Evolutionary conservation across 2,329 filamentous ascomycete genomes (phyloP), one percentile per base, ranked within the genome.

Genomic region (Apiospora phragmitis): DNA sequence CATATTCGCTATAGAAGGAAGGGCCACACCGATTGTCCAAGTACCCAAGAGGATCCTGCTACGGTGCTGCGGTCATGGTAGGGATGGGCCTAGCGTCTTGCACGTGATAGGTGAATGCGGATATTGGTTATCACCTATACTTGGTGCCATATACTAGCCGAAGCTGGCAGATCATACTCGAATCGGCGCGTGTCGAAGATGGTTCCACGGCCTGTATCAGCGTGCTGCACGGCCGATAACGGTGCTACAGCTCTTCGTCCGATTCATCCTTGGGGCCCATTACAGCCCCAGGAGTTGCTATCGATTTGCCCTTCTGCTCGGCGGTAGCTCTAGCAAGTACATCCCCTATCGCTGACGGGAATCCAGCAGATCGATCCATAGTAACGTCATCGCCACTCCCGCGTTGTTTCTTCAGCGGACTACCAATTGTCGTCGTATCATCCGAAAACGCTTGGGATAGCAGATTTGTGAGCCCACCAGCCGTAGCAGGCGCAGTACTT

Each of bases 371-470:
- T 41, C 78, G 77, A 68, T 85, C 82, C 67, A 82, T 83, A 69
- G 85, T 81, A 49, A 83, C 80, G 9, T 84, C 86, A 9, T 86
- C 84, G 32, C 89, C 76, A 75, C 90, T 93, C 1, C 91, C 88
- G 45, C 93, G 86, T 71, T 93, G 91, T 78, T 91, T 94, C 85
- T 94, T 94, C 76, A 93, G 86, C 1, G 93, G 93, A 74, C 91
- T 94, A 67, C 90, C 92, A 29, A 94, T 80, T 5, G 35, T 83
- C 29, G 51, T 79, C 9, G 80, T 79, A 43, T 89, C 87, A 26
- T 85, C 84, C 1, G 82, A 81, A 6, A 86, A 79, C 66, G 78
- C 79, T 71, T 85, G 85, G 26, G 81, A 81, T 71, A 83, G 84
- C 70, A 86, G 71, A 77, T 80, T 78, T 75, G 78, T 32, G 74